These are phyloP conservation scores for Solanum appendiculatum DNA, from an alignment of 257 asterid species.

Conservation along the genomic window DNA sequence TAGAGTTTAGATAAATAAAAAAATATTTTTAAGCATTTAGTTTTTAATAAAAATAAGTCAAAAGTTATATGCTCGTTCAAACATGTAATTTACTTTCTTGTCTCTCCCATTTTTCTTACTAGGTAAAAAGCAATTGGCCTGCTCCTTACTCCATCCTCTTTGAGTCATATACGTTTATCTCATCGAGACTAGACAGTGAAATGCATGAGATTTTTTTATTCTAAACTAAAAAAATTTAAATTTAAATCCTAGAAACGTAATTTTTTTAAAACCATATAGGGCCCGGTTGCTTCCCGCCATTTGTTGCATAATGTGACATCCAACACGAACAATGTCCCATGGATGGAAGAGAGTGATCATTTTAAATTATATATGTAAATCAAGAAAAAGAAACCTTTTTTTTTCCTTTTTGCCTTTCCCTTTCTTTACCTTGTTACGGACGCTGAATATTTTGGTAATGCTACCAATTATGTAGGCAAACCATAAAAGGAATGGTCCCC, in stretches of 20 bases:
- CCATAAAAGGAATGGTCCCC: slow-evolving; percentile 1
- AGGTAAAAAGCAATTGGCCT: neutral
- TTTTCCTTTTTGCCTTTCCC: neutral
- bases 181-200: no score
- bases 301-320: neutral
- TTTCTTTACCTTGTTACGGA: neutral
- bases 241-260: no score
- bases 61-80: no score
- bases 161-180: neutral
- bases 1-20: neutral
- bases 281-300: neutral
- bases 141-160: neutral
- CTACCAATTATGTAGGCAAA: neutral
- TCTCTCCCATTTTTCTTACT: neutral
- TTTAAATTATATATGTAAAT: neutral
- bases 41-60: no score
- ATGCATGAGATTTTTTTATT: neutral
- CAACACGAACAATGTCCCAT: neutral
- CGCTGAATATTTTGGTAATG: neutral
- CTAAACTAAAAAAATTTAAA: no score
- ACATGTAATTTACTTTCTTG: neutral
- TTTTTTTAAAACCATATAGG: no score
- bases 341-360: neutral
- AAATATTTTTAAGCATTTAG: no score
- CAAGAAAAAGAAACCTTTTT: slow-evolving; percentile 1